phyloP scores from a whole-genome alignment of 148 eudicot genomes.

The Fagopyrum tataricum region DNA sequence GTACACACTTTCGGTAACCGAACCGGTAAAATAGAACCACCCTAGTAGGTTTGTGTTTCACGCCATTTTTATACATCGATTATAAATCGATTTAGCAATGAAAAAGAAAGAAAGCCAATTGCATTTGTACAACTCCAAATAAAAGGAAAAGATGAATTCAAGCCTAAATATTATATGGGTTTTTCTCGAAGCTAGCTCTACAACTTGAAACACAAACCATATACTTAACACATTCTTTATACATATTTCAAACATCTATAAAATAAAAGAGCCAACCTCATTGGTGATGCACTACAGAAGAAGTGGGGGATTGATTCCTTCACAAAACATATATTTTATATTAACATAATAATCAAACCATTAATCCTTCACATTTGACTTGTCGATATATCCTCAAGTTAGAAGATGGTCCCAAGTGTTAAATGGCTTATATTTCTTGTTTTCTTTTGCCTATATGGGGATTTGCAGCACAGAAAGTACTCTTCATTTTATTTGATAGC shows the following conservation, averaged over 20 bases:
- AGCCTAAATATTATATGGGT: not conserved
- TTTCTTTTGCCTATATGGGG: not conserved
- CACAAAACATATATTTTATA: not conserved
- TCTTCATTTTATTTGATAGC: not conserved
- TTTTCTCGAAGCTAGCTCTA: not conserved
- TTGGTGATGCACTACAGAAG: slow-evolving; percentile 6
- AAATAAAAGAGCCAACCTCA: slow-evolving; percentile 5
- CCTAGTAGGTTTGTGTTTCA: too few species aligned
- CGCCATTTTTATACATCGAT: too few species aligned
- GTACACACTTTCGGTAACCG: too few species aligned
- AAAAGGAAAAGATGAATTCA: too few species aligned
- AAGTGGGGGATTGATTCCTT: slow-evolving; percentile 5
- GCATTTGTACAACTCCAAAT: too few species aligned
- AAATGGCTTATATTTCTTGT: not conserved
- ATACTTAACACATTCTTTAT: not conserved
- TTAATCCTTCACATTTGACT: not conserved
- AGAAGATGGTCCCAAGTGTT: not conserved
- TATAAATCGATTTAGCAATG: not conserved
- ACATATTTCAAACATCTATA: not conserved
- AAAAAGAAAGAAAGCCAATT: not conserved
- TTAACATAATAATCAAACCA: not conserved
- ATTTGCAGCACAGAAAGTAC: slow-evolving; percentile 8
- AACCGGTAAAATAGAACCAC: too few species aligned
- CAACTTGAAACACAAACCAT: not conserved
- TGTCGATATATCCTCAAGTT: slow-evolving; percentile 7